Conservation (phyloP, 2,329 filamentous ascomycete genomes). For the Lachnellula hyalina region DNA sequence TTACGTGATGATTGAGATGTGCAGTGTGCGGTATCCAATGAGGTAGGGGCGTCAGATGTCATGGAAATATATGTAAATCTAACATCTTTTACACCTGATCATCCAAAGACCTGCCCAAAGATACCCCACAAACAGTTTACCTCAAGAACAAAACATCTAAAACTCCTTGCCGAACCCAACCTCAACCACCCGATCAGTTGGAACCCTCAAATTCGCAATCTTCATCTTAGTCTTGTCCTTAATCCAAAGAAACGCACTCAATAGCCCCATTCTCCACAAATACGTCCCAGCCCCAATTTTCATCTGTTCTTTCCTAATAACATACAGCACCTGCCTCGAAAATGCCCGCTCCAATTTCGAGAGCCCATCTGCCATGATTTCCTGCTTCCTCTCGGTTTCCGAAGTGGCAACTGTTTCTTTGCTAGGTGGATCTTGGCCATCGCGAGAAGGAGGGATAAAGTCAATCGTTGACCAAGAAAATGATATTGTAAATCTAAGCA, state of each 20-base stretch:
- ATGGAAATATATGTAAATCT: too few species aligned
- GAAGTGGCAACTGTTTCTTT: too few species aligned
- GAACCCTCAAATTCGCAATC: slow-evolving; percentile 57
- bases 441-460: neutral
- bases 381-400: too few species aligned
- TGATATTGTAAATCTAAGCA: too few species aligned
- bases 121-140: neutral
- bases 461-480: slow-evolving; percentile 38
- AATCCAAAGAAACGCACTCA: slow-evolving; percentile 57
- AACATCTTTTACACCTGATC: too few species aligned
- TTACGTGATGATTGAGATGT: too few species aligned
- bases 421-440: neutral
- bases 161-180: slow-evolving; percentile 66
- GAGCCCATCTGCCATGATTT: slow-evolving; percentile 33
- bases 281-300: slow-evolving; percentile 38
- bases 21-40: too few species aligned
- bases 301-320: slow-evolving; percentile 59
- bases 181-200: slow-evolving; percentile 57
- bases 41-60: too few species aligned
- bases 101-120: neutral
- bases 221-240: slow-evolving; percentile 62
- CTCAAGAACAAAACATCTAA: slow-evolving; percentile 22
- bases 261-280: slow-evolving; percentile 38
- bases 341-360: slow-evolving; percentile 41
- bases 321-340: slow-evolving; percentile 46